These are phyloP conservation scores for Elongisporangium undulatum DNA, from an alignment of 352 stramenopile species.

Conservation along the genomic window DNA sequence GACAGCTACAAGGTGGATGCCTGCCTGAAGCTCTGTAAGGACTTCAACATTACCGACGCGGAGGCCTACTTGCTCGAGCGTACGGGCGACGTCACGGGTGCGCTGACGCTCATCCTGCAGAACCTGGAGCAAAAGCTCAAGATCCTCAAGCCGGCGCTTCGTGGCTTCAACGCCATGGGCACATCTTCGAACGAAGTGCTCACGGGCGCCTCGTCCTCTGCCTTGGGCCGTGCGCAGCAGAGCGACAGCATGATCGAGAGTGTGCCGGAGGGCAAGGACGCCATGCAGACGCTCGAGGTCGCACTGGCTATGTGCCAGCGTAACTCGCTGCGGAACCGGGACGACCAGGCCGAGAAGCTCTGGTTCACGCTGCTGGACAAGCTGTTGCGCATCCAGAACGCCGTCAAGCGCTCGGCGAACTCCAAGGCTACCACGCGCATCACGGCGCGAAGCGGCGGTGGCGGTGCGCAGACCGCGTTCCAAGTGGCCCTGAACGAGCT, in stretches of 20 bases:
- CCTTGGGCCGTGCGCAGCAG: constrained; percentile 33
- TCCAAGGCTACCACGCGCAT: constrained; percentile 60
- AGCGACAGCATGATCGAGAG: constrained; percentile 84
- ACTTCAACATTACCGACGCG: constrained; percentile 81
- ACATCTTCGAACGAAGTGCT: constrained; percentile 36
- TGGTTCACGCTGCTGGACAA: constrained; percentile 95
- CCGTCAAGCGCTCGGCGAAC: constrained; percentile 86
- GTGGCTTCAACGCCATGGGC: constrained; percentile 61
- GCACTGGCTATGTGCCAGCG: constrained; percentile 92
- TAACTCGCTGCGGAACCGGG: constrained; percentile 83
- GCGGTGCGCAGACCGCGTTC: constrained; percentile 80
- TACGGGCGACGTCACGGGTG: constrained; percentile 91
- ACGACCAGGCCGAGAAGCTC: constrained; percentile 90
- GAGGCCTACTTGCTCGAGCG: constrained; percentile 92
- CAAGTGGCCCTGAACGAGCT: constrained; percentile 90
- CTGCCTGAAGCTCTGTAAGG: constrained; percentile 80
- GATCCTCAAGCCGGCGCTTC: constrained; percentile 82
- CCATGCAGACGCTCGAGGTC: constrained; percentile 89
- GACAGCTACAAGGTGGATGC: constrained; percentile 87
- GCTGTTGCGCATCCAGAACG: constrained; percentile 90
- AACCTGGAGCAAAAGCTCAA: constrained; percentile 92
- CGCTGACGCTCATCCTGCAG: constrained; percentile 90
- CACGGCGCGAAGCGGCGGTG: constrained; percentile 51
- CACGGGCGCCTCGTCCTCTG: constrained; percentile 12
- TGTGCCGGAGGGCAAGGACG: constrained; percentile 64